Evolutionary conservation across 768 basidiomycete species (phyloP).

Genomic region (Rhodotorula kratochvilovae): DNA sequence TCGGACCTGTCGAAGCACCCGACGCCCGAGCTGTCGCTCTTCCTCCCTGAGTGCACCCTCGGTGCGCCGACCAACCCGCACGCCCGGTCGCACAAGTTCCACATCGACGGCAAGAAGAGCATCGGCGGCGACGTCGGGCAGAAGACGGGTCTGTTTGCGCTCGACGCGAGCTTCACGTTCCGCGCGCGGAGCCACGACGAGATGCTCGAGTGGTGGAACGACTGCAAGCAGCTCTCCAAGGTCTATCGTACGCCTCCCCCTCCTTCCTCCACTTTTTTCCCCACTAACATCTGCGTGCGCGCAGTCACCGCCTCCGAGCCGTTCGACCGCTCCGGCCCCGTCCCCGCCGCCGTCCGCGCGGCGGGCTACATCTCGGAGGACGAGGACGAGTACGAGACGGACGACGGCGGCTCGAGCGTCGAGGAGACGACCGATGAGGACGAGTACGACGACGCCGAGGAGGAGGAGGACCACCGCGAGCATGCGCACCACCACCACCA

Average conservation of each 20-base stretch:
- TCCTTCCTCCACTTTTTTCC: background rate
- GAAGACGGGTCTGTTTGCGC: constrained; percentile 47
- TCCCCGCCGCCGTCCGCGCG: constrained; percentile 82
- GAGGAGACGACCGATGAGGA: constrained; percentile 55
- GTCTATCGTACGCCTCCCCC: constrained; percentile 40
- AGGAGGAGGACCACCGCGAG: constrained; percentile 14
- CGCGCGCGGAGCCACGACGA: constrained; percentile 82
- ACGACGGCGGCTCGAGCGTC: constrained; percentile 59
- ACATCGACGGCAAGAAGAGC: constrained; percentile 86
- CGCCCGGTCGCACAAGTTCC: constrained; percentile 84
- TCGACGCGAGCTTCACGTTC: constrained; percentile 73
- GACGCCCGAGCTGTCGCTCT: constrained; percentile 73
- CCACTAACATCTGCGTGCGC: constrained; percentile 43
- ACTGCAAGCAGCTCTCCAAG: constrained; percentile 54
- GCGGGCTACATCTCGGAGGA: constrained; percentile 82
- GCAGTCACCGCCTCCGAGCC: constrained; percentile 79
- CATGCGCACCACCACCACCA: constrained; percentile 7
- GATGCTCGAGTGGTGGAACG: constrained; percentile 99
- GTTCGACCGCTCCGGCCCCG: constrained; percentile 85
- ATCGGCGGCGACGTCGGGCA: constrained; percentile 49
- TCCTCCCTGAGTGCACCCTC: constrained; percentile 90
- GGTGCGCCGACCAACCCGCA: constrained; percentile 71
- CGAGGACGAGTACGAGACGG: constrained; percentile 47
- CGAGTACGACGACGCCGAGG: constrained; percentile 38
- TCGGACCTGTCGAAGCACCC: constrained; percentile 62